Conservation (phyloP, 768 basidiomycete species). For the Fomitopsis pulvina region DNA sequence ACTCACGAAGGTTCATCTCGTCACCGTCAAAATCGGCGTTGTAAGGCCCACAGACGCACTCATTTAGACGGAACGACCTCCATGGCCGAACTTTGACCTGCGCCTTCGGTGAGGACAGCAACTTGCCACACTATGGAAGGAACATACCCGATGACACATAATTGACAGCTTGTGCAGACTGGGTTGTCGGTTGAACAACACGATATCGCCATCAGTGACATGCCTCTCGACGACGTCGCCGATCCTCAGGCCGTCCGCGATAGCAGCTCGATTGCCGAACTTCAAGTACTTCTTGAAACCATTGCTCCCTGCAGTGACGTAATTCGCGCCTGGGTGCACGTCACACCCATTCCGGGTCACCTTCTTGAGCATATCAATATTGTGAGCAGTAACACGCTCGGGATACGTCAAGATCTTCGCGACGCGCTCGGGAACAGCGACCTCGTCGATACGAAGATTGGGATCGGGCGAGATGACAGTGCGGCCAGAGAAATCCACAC, state of each 20-base stretch:
- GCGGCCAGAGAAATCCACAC: slow-evolving; percentile 96
- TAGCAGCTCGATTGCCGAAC: slow-evolving; percentile 74
- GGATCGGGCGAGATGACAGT: slow-evolving; percentile 99
- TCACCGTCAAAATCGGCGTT: slow-evolving; percentile 99
- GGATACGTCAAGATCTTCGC: slow-evolving; percentile 95
- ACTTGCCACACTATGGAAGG: neutral
- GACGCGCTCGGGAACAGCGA: slow-evolving; percentile 93
- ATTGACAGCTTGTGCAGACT: slow-evolving; percentile 99
- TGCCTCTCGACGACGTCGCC: slow-evolving; percentile 96
- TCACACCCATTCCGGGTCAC: slow-evolving; percentile 88
- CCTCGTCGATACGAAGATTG: slow-evolving; percentile 97
- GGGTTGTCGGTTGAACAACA: slow-evolving; percentile 97
- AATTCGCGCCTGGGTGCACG: slow-evolving; percentile 93
- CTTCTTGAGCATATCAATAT: slow-evolving; percentile 66
- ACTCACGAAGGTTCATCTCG: slow-evolving; percentile 97
- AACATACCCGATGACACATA: slow-evolving; percentile 89
- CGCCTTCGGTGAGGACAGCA: neutral
- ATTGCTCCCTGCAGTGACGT: slow-evolving; percentile 74
- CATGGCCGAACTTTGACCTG: slow-evolving; percentile 91
- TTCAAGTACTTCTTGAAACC: slow-evolving; percentile 83
- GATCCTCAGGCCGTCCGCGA: slow-evolving; percentile 75
- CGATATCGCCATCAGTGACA: slow-evolving; percentile 91
- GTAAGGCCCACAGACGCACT: slow-evolving; percentile 98
- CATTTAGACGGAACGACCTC: slow-evolving; percentile 95
- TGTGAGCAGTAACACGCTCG: slow-evolving; percentile 89